A percentile compares a stretch with the other conserved stretches of the same genome.
phyloP scores from a whole-genome alignment of 139 green algal genomes.

The Choricystis sp. region DNA sequence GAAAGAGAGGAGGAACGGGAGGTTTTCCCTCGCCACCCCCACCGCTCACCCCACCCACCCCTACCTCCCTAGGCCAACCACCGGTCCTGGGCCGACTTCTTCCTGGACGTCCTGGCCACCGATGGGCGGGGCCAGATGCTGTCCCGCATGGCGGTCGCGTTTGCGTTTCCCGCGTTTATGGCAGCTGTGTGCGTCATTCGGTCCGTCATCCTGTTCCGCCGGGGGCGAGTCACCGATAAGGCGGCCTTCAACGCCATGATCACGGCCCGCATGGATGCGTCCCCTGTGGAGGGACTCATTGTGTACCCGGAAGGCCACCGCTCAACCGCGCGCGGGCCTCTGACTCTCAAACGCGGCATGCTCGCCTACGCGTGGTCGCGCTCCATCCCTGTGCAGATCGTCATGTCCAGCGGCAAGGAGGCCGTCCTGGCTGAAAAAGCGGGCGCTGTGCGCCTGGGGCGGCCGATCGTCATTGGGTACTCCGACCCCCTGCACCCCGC shows the following conservation, averaged over 20 bases:
- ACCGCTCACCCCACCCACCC: background rate
- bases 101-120: constrained; percentile 51
- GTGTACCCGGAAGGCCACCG: constrained; percentile 27
- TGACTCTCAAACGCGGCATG: constrained; percentile 71
- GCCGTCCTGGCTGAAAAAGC: background rate
- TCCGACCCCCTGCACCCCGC: background rate
- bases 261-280: background rate
- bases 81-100: constrained; percentile 71
- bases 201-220: constrained; percentile 56
- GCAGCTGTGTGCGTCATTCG: constrained; percentile 26
- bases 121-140: constrained; percentile 46
- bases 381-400: constrained; percentile 46
- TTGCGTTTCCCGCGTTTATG: constrained; percentile 65
- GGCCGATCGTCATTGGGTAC: background rate
- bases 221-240: constrained; percentile 34
- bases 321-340: constrained; percentile 26
- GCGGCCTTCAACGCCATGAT: constrained; percentile 8
- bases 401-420: constrained; percentile 46
- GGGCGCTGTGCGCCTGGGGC: no score
- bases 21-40: background rate
- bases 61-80: constrained; percentile 49
- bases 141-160: constrained; percentile 43
- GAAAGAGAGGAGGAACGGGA: background rate
- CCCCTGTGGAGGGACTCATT: background rate
- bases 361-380: constrained; percentile 51